Evolutionary conservation across 495 filamentous ascomycete genomes (phyloP), one percentile per base, ranked within the genome.

Genomic region (Neurospora sp.): DNA sequence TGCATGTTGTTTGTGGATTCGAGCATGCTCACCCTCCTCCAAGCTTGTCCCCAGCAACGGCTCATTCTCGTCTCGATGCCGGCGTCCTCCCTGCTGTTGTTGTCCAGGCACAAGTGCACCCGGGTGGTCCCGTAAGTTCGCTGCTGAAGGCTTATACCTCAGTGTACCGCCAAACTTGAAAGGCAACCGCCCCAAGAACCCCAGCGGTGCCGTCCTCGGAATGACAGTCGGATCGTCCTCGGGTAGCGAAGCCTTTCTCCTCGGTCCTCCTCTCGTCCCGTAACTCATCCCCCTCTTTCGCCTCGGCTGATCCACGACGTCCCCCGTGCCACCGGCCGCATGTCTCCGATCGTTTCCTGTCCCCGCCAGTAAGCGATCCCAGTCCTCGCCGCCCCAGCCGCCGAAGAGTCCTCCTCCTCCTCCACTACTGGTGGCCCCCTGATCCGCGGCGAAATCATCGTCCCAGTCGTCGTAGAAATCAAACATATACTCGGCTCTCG

Each of bases 401-500:
- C 89, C 90, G 70, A 95, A 79, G 46, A 95, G 77, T 9, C 89
- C 88, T 69, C 91, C 70, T 22, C 75, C 48, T 8, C 73, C 59
- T 9, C 48, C 73, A n/a, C 31, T 20, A 87, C 59, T 74, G 70
- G n/a, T 69, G 69, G n/a, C 71, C 74, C 68, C 75, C 35, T 82
- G 80, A 40, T 80, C 80, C n/a, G 77, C 86, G 44, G 88, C 88
- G 35, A 92, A 90, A 71, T 90, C 88, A 71, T 94, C 93, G 69
- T 97, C 93, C 94, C 95, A 97, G 78, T 97, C 94, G 79, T 99
- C 96, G 83, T 99, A 99, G 84, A 99, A 99, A 76, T 97, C 96
- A 76, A 99, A 99, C 74, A 88, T 92, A 48, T 91, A 89, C 78
- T 97, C 94, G 37, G 92, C 90, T 46, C 89, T 83, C 11, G 90